These are phyloP conservation scores for Arabis hirsuta DNA, from an alignment of 345 rosid species.

Conservation along the genomic window DNA sequence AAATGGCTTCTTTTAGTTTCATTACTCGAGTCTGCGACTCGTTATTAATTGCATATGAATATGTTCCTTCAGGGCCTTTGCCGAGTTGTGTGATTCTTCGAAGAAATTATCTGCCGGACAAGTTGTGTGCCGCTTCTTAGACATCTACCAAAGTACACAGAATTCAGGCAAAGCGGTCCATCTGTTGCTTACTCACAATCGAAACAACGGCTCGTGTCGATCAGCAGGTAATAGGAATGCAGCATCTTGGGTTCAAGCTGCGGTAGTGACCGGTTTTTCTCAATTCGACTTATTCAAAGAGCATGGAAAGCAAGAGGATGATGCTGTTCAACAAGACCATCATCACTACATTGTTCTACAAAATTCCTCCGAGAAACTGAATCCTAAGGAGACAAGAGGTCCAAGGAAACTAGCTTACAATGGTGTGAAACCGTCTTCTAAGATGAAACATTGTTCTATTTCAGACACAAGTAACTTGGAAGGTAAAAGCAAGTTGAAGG, in stretches of 20 bases:
- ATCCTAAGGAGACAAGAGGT: conserved; percentile 35
- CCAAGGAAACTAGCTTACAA: conserved; percentile 33
- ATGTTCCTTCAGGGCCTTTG: conserved; percentile 44
- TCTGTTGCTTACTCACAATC: conserved; percentile 40
- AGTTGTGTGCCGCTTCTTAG: conserved; percentile 48
- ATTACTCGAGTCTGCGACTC: not conserved
- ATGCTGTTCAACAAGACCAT: conserved; percentile 27
- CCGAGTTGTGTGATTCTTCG: conserved; percentile 46
- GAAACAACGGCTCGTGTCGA: conserved; percentile 29
- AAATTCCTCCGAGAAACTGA: conserved; percentile 31
- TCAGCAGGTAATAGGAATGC: conserved; percentile 41
- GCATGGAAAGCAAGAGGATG: conserved; percentile 29
- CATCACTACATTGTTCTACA: conserved; percentile 42
- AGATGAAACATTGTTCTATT: conserved; percentile 18
- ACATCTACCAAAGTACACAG: conserved; percentile 47
- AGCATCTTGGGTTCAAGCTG: conserved; percentile 52
- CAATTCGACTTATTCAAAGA: conserved; percentile 50
- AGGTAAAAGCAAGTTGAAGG: conserved; percentile 42
- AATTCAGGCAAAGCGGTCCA: conserved; percentile 35
- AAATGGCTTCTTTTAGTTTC: not conserved
- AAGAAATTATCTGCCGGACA: conserved; percentile 43
- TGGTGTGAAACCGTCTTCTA: conserved; percentile 24
- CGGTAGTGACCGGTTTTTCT: conserved; percentile 46
- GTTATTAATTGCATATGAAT: conserved; percentile 1
- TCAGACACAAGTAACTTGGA: conserved; percentile 29